Base-by-base conservation (phyloP, 495 filamentous ascomycete genomes). In the Tuber microsphaerosporum region DNA sequence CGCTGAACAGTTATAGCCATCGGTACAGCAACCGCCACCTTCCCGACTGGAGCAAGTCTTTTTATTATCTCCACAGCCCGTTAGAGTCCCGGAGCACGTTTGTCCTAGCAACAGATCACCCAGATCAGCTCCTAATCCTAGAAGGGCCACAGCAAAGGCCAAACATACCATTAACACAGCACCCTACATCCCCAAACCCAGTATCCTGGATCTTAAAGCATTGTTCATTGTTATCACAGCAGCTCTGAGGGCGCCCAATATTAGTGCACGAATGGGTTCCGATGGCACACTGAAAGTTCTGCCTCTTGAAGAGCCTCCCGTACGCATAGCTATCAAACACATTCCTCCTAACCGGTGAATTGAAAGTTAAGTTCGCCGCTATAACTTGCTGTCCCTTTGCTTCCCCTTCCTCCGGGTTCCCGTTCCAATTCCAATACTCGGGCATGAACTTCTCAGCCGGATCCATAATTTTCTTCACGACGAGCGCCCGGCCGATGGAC, bases 1-100 rank as follows among this genome's bases (percentile, higher is more conserved):
- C 41, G 88, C 87, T n/a, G 89, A 87, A 83, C 94, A 98, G 2
- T 87, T 86, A 81, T 90, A 97, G 1, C 91, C 92, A 1, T 91
- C 87, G 70, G 96, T 90, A 82, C 94, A 98, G 79, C 94, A 98
- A 1, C 94, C 94, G 1, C 94, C 94, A 6, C 94, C 94, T 22
- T 90, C 77, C 44, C 86, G 87, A 26, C 87, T 85, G 2, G 90
- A 86, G 81, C 95, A 99, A 37, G 87, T 86, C 19, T 88, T 87
- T 83, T 93, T 91, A 20, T 89, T 90, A 0, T 82, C 83, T 71
- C 85, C 84, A 80, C 94, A 99, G 4, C 81, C 82, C 0, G 86
- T 86, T 61, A 97, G 88, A 10, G 84, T 84, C 10, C 91, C 89
- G 7, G 87, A 85, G 83, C 95, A 99, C 8, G 81, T 88, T 79